Conservation (phyloP, 2,329 filamentous ascomycete genomes). For the Sclerotinia nivalis region DNA sequence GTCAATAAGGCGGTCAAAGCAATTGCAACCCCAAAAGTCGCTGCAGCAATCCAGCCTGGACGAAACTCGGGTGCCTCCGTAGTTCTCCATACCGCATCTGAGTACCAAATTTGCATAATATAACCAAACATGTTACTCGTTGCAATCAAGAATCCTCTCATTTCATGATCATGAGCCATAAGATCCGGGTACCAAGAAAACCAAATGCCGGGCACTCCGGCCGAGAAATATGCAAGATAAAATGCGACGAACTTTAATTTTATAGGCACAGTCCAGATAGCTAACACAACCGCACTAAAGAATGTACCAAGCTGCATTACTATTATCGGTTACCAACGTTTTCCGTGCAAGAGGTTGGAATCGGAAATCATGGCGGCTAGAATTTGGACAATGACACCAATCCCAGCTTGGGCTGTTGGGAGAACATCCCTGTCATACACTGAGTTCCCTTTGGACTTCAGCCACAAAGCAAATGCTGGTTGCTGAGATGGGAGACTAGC, state of each 20-base stretch:
- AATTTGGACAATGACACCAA: conserved; percentile 32
- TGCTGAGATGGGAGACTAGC: conserved; percentile 29
- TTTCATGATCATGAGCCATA: conserved; percentile 31
- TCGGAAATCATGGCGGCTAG: conserved; percentile 35
- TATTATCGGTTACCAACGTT: conserved; percentile 34
- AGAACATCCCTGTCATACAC: conserved; percentile 33
- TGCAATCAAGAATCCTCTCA: conserved; percentile 34
- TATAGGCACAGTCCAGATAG: conserved; percentile 27
- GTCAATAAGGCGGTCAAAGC: neutral
- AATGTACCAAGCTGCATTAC: conserved; percentile 33
- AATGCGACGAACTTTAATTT: conserved; percentile 23
- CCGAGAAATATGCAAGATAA: conserved; percentile 25
- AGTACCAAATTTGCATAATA: conserved; percentile 33
- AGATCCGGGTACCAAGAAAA: conserved; percentile 30
- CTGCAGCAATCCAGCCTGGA: conserved; percentile 30
- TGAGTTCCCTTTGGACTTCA: conserved; percentile 28
- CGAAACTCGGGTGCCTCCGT: conserved; percentile 31
- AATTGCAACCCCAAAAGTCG: conserved; percentile 21
- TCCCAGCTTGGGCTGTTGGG: conserved; percentile 31
- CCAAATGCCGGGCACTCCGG: conserved; percentile 29
- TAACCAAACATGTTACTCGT: conserved; percentile 32
- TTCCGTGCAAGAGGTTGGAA: conserved; percentile 33
- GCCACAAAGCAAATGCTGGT: conserved; percentile 32
- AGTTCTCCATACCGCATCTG: conserved; percentile 36
- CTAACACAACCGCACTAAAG: conserved; percentile 37